Base-by-base conservation (phyloP, 441 rosid species). In the Adansonia madagascariensis region DNA sequence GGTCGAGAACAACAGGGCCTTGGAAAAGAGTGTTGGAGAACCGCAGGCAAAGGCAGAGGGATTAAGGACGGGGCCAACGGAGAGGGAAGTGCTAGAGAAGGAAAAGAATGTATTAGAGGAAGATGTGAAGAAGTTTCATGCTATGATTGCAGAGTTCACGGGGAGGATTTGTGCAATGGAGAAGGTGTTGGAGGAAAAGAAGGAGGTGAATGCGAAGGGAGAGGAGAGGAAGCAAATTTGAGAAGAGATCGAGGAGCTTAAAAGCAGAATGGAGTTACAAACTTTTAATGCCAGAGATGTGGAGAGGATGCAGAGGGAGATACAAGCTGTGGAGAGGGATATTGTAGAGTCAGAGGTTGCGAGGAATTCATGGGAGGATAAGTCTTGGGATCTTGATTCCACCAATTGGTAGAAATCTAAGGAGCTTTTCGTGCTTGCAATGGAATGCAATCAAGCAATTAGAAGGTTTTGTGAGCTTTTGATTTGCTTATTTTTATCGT, bases 271-370 rank as follows among this genome's bases (percentile, higher is more conserved):
- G 70, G 92, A 89, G 70, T 81, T 83, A 80, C 98, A 92, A 89
- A 89, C 85, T 17, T 82, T 95, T 55, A 95, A 91, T 73, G 80
- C 88, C 0, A 85, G 97, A 80, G 99, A 94, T 82, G 91, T 85
- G 0, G 97, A 95, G 87, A 92, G 99, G 89, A 95, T 94, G 98
- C 91, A 85, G 88, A 91, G 94, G 85, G 97, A 94, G 88, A 78
- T 95, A 84, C 88, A 84, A 76, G 93, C 90, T 0, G 95, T 90
- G 74, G 97, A 95, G 80, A 91, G 94, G 81, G 97, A 90, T 78
- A 88, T 90, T 27, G 81, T 75, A 2, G 94, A 94, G 74, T 88
- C 92, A 0, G 97, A 91, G 63, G 76, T 24, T 59, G 89, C 86
- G 10, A 89, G 98, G 83, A 92, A 82, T 78, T 78, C 81, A 6